Conservation (phyloP, 257 asterid genomes). For the Cynanchum wilfordii region DNA sequence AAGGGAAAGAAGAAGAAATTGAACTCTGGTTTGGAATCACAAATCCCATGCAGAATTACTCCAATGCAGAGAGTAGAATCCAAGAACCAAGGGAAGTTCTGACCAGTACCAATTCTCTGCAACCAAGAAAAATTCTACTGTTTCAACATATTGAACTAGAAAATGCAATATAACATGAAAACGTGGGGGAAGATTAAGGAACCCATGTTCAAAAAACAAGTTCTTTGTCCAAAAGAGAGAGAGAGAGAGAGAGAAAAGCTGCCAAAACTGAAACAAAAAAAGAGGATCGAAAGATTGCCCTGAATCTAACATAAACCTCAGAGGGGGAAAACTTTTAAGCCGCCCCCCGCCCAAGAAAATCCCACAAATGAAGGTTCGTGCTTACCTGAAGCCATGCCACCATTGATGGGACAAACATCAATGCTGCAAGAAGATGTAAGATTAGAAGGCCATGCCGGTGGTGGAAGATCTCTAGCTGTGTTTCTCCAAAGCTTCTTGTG, state of each 20-base stretch:
- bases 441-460: constrained; percentile 82
- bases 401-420: constrained; percentile 82
- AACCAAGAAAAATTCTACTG: constrained; percentile 12
- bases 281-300: too few relatives aligned
- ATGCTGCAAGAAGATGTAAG: constrained; percentile 70
- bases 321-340: too few relatives aligned
- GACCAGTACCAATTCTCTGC: constrained; percentile 72
- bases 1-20: constrained; percentile 61
- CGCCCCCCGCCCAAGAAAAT: not conserved
- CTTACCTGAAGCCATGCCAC: constrained; percentile 89
- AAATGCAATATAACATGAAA: not conserved
- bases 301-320: not conserved
- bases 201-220: not conserved
- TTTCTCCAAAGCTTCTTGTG: constrained; percentile 61
- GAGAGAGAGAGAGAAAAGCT: not conserved
- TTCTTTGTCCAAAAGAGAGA: not conserved
- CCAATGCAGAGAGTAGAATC: constrained; percentile 75
- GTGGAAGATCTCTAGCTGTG: constrained; percentile 81
- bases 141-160: not conserved
- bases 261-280: not conserved
- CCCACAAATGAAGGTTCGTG: not conserved
- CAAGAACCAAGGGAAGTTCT: constrained; percentile 66
- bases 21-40: constrained; percentile 73
- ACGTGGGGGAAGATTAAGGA: not conserved
- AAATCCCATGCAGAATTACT: constrained; percentile 71